Conservation (phyloP, 495 filamentous ascomycete species). For the Podospora didyma region DNA sequence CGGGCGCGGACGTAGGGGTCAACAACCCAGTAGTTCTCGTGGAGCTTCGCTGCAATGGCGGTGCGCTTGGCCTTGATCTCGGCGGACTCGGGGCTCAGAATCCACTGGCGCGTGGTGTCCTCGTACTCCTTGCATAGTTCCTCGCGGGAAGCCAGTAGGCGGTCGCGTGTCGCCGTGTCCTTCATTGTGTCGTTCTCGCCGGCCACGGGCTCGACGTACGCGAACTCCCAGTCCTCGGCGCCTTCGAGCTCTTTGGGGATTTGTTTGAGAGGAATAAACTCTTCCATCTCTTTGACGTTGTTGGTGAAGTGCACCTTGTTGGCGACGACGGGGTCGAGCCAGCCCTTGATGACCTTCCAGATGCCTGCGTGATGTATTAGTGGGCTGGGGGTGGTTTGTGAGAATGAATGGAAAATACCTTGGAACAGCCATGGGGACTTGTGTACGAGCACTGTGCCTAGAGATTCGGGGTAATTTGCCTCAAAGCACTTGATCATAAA, state of each 20-base stretch:
- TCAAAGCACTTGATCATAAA: conserved; percentile 99
- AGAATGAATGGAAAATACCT: conserved; percentile 43
- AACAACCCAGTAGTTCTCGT: conserved; percentile 77
- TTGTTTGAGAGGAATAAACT: conserved; percentile 65
- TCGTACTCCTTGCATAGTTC: conserved; percentile 66
- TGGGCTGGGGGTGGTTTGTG: not conserved
- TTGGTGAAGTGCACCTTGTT: conserved; percentile 94
- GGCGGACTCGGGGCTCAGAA: conserved; percentile 34
- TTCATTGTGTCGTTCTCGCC: conserved; percentile 71
- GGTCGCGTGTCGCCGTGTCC: conserved; percentile 59
- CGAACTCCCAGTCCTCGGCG: conserved; percentile 73
- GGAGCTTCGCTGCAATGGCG: conserved; percentile 55
- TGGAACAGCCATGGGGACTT: conserved; percentile 97
- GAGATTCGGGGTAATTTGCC: conserved; percentile 92
- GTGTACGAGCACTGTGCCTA: conserved; percentile 92
- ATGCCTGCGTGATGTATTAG: conserved; percentile 46
- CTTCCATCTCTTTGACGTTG: conserved; percentile 69
- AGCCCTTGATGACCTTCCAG: conserved; percentile 88
- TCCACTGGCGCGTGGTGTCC: conserved; percentile 66
- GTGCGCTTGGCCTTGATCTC: conserved; percentile 44
- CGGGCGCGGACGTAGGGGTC: conserved; percentile 73
- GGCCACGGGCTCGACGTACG: conserved; percentile 68
- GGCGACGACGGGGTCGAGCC: conserved; percentile 96
- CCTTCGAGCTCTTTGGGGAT: conserved; percentile 81
- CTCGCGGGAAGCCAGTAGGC: conserved; percentile 55